A percentile compares a stretch with the other conserved stretches of the same genome.
Conservation (phyloP, 352 stramenopile genomes). For the Phytophthora rubi region DNA sequence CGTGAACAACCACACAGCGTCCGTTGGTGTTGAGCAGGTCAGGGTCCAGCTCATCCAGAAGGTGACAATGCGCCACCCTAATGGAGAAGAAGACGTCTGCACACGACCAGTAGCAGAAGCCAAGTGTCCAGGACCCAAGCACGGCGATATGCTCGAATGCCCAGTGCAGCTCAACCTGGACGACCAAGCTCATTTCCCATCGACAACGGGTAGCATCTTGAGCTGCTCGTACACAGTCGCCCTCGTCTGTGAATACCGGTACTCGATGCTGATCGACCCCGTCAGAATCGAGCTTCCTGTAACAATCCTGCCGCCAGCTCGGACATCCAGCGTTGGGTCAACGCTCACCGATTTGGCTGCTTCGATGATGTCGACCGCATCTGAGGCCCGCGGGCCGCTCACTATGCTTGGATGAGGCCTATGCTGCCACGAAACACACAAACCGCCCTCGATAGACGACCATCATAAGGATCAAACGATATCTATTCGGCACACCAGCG, state of each 20-base stretch:
- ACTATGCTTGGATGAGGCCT: conserved; percentile 27
- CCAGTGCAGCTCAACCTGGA: conserved; percentile 63
- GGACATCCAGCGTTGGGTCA: conserved; percentile 24
- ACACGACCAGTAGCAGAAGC: conserved; percentile 56
- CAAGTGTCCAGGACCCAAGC: conserved; percentile 55
- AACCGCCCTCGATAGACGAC: neutral
- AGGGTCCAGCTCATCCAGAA: conserved; percentile 68
- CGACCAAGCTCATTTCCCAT: conserved; percentile 64
- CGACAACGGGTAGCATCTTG: conserved; percentile 58
- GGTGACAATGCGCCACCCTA: conserved; percentile 53
- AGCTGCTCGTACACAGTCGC: conserved; percentile 66
- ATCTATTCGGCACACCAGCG: conserved; percentile 37
- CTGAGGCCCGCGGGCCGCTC: conserved; percentile 20
- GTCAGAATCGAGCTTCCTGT: conserved; percentile 50
- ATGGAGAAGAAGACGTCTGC: conserved; percentile 46
- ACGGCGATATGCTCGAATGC: conserved; percentile 63
- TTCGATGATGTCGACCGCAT: conserved; percentile 29
- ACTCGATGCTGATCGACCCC: conserved; percentile 32
- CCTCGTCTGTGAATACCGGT: conserved; percentile 57
- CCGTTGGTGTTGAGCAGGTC: conserved; percentile 53
- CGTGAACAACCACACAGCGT: conserved; percentile 75
- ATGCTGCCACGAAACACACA: conserved; percentile 8
- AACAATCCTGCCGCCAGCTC: conserved; percentile 34
- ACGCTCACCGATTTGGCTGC: conserved; percentile 32
- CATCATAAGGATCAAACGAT: conserved; percentile 35